phyloP scores from a whole-genome alignment of 108 stramenopile species.

The Skeletonema costatum region DNA sequence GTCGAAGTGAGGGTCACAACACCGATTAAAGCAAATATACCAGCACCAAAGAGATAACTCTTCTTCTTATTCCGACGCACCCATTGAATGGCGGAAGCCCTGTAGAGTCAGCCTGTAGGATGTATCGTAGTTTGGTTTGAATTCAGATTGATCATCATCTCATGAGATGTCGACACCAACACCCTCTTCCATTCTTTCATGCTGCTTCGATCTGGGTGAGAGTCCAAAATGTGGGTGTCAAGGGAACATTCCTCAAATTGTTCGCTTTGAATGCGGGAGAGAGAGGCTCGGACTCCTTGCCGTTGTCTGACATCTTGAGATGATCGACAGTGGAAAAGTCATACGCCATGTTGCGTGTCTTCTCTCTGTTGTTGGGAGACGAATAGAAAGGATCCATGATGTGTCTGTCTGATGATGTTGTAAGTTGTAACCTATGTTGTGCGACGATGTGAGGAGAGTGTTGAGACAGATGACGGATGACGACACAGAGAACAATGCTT shows the following conservation, averaged over 20 bases:
- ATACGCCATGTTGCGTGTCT: neutral
- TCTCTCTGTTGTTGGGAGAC: neutral
- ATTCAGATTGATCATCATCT: neutral
- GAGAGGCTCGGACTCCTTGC: neutral
- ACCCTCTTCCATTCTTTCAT: neutral
- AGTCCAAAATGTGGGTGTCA: neutral
- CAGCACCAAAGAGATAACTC: neutral
- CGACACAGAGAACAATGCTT: too few species aligned
- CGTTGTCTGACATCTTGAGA: neutral
- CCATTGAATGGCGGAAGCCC: neutral
- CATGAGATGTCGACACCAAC: neutral
- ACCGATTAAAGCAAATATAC: neutral
- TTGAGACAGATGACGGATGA: too few species aligned
- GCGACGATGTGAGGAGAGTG: too few species aligned
- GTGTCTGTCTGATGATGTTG: neutral
- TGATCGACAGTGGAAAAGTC: neutral
- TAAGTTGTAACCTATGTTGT: neutral
- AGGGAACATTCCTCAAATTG: neutral
- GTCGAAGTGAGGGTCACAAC: neutral
- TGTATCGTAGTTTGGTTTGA: neutral
- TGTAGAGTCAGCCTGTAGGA: too few species aligned
- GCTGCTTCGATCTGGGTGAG: neutral
- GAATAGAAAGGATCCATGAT: neutral
- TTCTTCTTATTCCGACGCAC: neutral
- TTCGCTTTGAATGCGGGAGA: neutral